Conservation (phyloP, 352 stramenopile genomes). For the Pythium diclinum region DNA sequence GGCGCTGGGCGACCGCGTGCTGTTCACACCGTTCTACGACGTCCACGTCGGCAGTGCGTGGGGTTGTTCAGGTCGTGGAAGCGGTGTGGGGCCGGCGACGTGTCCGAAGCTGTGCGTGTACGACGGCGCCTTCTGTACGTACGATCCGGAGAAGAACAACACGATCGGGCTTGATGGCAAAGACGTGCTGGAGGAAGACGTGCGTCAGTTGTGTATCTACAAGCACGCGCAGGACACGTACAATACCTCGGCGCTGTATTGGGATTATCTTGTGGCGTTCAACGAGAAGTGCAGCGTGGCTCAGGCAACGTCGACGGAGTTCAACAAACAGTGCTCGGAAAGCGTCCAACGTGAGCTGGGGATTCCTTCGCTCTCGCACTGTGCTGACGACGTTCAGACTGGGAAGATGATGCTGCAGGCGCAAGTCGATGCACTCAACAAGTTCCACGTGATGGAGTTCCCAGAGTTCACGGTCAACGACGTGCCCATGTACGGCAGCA, state of each 20-base stretch:
- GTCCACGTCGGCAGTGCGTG: slow-evolving; percentile 20
- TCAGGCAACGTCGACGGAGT: slow-evolving; percentile 11
- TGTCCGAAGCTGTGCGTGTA: slow-evolving; percentile 30
- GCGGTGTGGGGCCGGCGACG: neutral
- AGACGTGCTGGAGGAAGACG: slow-evolving; percentile 32
- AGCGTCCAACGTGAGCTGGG: slow-evolving; percentile 5
- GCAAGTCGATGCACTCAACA: slow-evolving; percentile 22
- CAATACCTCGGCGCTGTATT: slow-evolving; percentile 26
- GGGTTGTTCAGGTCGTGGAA: slow-evolving; percentile 16
- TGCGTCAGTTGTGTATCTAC: slow-evolving; percentile 30
- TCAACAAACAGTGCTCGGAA: slow-evolving; percentile 20
- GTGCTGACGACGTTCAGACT: slow-evolving; percentile 4
- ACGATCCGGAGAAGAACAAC: slow-evolving; percentile 33
- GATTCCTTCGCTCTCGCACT: slow-evolving; percentile 10
- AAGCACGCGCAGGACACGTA: slow-evolving; percentile 10
- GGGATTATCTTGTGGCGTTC: slow-evolving; percentile 27
- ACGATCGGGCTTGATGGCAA: slow-evolving; percentile 28
- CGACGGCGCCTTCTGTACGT: slow-evolving; percentile 30
- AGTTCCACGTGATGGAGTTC: slow-evolving; percentile 27
- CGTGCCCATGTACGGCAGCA: slow-evolving; percentile 22
- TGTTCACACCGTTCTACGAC: slow-evolving; percentile 31
- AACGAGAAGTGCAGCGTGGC: slow-evolving; percentile 24
- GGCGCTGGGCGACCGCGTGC: slow-evolving; percentile 15
- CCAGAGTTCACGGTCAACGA: slow-evolving; percentile 32
- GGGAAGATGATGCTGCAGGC: slow-evolving; percentile 15